Percentiles rank a stretch among this genome's conserved stretches.
These are phyloP conservation scores for Cephaloascus fragrans DNA, from an alignment of 805 yeast species.

Conservation along the genomic window DNA sequence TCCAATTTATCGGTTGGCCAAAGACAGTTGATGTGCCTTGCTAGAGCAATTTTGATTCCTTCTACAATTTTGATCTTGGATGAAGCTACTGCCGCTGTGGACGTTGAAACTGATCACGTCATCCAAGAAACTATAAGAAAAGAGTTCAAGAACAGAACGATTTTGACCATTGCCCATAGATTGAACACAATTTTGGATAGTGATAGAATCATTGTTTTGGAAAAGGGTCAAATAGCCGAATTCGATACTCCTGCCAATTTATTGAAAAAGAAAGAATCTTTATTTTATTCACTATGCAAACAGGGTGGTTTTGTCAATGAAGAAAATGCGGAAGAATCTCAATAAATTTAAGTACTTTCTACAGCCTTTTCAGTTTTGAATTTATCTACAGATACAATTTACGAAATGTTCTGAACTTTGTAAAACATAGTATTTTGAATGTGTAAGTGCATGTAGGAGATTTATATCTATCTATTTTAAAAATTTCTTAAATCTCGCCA, in stretches of 20 bases:
- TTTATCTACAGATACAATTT: too few relatives aligned
- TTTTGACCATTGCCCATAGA: conserved; percentile 79
- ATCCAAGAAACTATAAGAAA: conserved; percentile 70
- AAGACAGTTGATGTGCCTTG: conserved; percentile 60
- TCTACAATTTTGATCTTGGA: conserved; percentile 61
- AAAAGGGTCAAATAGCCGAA: conserved; percentile 66
- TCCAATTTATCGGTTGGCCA: conserved; percentile 43
- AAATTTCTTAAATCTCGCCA: not conserved
- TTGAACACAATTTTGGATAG: conserved; percentile 76
- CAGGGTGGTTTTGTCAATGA: conserved; percentile 62
- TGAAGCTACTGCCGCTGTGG: conserved; percentile 88
- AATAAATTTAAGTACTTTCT: too few relatives aligned
- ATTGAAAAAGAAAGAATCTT: conserved; percentile 52
- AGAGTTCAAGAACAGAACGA: conserved; percentile 69
- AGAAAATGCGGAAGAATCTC: not conserved
- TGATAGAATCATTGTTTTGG: conserved; percentile 67
- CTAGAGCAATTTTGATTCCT: conserved; percentile 62
- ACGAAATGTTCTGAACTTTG: too few relatives aligned
- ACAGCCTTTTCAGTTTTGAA: too few relatives aligned
- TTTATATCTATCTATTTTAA: too few relatives aligned
- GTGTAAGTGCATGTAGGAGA: too few relatives aligned
- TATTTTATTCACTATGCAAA: conserved; percentile 73
- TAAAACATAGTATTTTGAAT: too few relatives aligned
- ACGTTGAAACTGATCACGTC: conserved; percentile 72
- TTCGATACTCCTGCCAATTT: conserved; percentile 54